Evolutionary conservation across 2,329 filamentous ascomycete species (phyloP).

Genomic region (Colletotrichum truncatum): DNA sequence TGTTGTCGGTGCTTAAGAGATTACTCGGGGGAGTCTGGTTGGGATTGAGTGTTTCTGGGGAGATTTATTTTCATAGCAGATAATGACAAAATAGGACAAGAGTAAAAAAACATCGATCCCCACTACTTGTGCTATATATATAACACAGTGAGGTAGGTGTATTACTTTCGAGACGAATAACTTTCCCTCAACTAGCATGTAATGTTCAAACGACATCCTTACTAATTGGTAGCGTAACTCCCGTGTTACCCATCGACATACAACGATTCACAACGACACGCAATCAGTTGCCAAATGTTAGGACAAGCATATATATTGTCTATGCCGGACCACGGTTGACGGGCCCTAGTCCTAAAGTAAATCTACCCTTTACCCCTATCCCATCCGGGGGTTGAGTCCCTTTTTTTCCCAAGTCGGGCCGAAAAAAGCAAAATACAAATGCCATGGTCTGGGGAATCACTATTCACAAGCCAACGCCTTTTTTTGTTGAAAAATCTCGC

Average conservation of each 20-base stretch:
- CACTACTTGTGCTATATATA: no score
- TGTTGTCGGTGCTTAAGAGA: conserved; percentile 29
- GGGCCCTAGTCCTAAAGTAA: conserved; percentile 38
- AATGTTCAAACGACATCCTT: no score
- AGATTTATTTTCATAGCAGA: no score
- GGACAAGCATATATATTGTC: conserved; percentile 22
- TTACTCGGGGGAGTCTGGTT: neutral
- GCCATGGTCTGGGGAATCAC: conserved; percentile 41
- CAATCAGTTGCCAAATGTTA: neutral
- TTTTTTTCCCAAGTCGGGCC: conserved; percentile 23
- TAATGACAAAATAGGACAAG: no score
- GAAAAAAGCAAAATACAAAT: conserved; percentile 36
- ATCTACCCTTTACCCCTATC: conserved; percentile 18
- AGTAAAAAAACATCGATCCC: no score
- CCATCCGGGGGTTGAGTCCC: conserved; percentile 30
- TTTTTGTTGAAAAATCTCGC: conserved; percentile 46
- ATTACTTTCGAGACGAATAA: no score
- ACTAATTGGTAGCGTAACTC: no score
- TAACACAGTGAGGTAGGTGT: no score
- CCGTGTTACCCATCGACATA: no score
- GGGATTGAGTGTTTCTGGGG: no score
- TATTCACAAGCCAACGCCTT: conserved; percentile 45
- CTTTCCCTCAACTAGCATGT: no score
- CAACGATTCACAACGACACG: no score
- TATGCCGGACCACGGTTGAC: conserved; percentile 52